These are phyloP conservation scores for Cochlearia excelsa DNA, from an alignment of 345 rosid genomes.

Conservation along the genomic window DNA sequence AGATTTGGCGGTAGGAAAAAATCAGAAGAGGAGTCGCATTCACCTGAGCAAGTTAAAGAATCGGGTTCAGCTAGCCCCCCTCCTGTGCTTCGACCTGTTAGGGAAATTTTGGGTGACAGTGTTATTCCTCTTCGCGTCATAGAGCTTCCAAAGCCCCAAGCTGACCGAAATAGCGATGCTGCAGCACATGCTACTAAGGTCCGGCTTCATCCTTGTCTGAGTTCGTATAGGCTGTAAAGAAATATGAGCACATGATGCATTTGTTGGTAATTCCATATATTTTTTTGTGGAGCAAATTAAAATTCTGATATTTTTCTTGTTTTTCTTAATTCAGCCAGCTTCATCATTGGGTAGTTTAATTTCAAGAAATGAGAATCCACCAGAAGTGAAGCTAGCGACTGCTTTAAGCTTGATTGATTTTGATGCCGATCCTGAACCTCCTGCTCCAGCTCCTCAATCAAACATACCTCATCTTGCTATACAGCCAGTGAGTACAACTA, in stretches of 20 bases:
- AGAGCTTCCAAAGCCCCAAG: constrained; percentile 86
- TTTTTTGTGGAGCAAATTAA: neutral
- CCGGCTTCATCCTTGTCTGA: constrained; percentile 22
- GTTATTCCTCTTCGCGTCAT: constrained; percentile 65
- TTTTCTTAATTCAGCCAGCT: constrained; percentile 54
- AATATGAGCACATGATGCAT: neutral
- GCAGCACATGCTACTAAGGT: constrained; percentile 64
- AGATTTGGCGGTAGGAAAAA: constrained; percentile 66
- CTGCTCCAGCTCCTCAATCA: constrained; percentile 37
- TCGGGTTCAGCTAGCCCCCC: constrained; percentile 67
- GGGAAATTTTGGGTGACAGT: constrained; percentile 88
- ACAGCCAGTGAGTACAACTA: constrained; percentile 21
- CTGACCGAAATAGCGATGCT: constrained; percentile 46
- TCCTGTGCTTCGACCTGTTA: constrained; percentile 78
- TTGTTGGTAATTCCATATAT: neutral
- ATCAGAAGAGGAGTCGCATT: constrained; percentile 36
- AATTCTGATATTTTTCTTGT: constrained; percentile 15
- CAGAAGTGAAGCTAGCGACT: constrained; percentile 63
- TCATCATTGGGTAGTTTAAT: constrained; percentile 50
- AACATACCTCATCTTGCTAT: constrained; percentile 40
- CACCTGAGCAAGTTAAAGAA: constrained; percentile 73
- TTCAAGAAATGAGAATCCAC: constrained; percentile 51
- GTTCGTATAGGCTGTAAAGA: neutral
- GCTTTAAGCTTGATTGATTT: constrained; percentile 86
- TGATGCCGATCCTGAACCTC: constrained; percentile 76